Conservation (phyloP, 148 eudicot genomes). For the Amaranthus palmeri region DNA sequence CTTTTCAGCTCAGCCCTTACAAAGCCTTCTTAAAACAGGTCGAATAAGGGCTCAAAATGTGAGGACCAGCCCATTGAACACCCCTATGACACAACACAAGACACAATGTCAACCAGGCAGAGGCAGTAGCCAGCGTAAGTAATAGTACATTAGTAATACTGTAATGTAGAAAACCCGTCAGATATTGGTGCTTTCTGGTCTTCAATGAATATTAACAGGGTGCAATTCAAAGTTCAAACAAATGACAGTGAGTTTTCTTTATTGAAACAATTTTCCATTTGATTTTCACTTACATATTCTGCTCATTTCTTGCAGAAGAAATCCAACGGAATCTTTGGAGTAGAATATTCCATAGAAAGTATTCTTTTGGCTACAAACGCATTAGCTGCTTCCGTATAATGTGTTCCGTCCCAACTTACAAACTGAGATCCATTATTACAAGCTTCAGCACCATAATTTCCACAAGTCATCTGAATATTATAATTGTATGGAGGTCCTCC, state of each 20-base stretch:
- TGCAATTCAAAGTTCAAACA: too few species aligned
- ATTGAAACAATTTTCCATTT: constrained; percentile 7
- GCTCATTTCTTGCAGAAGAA: constrained; percentile 56
- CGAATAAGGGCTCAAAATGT: too few species aligned
- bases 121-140: too few species aligned
- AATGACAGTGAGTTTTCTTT: not conserved
- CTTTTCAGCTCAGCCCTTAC: too few species aligned
- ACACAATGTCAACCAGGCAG: too few species aligned
- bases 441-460: constrained; percentile 51
- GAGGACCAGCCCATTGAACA: too few species aligned
- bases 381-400: constrained; percentile 89
- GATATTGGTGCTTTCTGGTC: too few species aligned
- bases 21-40: too few species aligned
- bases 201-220: too few species aligned
- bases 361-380: constrained; percentile 55
- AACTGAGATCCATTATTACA: constrained; percentile 48
- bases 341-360: constrained; percentile 58
- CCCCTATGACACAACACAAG: too few species aligned
- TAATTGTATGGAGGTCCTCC: constrained; percentile 95
- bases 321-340: constrained; percentile 55
- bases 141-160: too few species aligned
- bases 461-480: constrained; percentile 54
- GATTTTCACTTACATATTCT: not conserved
- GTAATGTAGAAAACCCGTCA: too few species aligned
- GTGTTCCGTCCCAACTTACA: constrained; percentile 87